Percentiles rank a stretch among this genome's conserved stretches.
Evolutionary conservation across 352 stramenopile genomes (phyloP).

Genomic region (Globisporangium solare): DNA sequence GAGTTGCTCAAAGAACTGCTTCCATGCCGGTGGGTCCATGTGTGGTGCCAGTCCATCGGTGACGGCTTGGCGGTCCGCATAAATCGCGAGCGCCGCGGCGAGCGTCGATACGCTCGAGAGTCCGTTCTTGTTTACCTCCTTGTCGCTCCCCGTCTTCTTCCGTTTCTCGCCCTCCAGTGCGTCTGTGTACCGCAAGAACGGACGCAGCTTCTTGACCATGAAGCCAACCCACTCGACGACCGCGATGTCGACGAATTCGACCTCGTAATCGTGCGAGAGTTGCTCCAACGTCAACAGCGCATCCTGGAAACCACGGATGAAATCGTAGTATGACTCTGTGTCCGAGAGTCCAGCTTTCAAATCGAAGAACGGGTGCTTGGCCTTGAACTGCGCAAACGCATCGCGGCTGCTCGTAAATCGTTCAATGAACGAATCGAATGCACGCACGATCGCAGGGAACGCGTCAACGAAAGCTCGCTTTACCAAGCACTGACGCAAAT

Average conservation of each 20-base stretch:
- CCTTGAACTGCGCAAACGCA: slow-evolving; percentile 34
- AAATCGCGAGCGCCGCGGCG: slow-evolving; percentile 55
- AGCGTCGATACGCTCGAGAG: slow-evolving; percentile 80
- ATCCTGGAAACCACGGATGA: slow-evolving; percentile 48
- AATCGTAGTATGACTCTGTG: slow-evolving; percentile 53
- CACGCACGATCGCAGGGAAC: slow-evolving; percentile 48
- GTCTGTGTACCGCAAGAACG: slow-evolving; percentile 68
- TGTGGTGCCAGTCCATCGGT: slow-evolving; percentile 27
- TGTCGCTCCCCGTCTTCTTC: slow-evolving; percentile 70
- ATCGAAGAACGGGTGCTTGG: slow-evolving; percentile 46
- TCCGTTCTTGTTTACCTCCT: slow-evolving; percentile 65
- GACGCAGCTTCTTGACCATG: slow-evolving; percentile 70
- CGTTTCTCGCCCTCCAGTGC: slow-evolving; percentile 69
- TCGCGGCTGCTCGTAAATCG: slow-evolving; percentile 31
- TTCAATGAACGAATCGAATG: slow-evolving; percentile 50
- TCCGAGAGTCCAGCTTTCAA: slow-evolving; percentile 22
- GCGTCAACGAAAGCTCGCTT: slow-evolving; percentile 43
- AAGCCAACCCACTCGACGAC: slow-evolving; percentile 50
- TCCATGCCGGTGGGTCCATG: slow-evolving; percentile 40
- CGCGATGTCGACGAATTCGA: slow-evolving; percentile 35
- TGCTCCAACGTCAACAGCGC: slow-evolving; percentile 43
- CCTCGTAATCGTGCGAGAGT: slow-evolving; percentile 41
- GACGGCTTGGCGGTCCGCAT: slow-evolving; percentile 56
- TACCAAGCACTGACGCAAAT: slow-evolving; percentile 47
- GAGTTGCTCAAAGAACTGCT: slow-evolving; percentile 55